A percentile compares a stretch with the other conserved stretches of the same genome.
These are phyloP conservation scores for Przewalskia tangutica DNA, from an alignment of 257 asterid species.

Conservation along the genomic window DNA sequence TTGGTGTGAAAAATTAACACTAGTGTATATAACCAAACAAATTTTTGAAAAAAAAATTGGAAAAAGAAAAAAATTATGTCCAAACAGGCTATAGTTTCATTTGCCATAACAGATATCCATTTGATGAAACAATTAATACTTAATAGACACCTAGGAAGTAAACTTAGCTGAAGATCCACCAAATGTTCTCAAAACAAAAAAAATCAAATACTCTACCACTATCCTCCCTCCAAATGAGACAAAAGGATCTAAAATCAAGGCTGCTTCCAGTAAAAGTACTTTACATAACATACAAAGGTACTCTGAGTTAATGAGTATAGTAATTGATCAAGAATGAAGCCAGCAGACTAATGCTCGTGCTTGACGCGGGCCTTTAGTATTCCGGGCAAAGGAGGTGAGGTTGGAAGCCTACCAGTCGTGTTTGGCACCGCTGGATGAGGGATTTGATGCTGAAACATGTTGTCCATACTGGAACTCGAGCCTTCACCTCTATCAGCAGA, in stretches of 20 bases:
- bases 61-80: not conserved
- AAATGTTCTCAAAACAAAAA: not conserved
- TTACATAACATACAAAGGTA: conserved; percentile 44
- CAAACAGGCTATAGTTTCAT: not conserved
- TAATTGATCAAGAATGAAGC: not conserved
- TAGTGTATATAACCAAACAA: not conserved
- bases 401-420: conserved; percentile 34
- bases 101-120: not conserved
- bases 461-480: conserved; percentile 53
- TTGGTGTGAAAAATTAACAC: not conserved
- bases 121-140: not conserved
- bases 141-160: not conserved
- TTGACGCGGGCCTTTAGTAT: conserved; percentile 77
- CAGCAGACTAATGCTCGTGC: conserved; percentile 48
- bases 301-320: conserved; percentile 11
- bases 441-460: conserved; percentile 32
- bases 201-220: not conserved
- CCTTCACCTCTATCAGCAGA: conserved; percentile 53
- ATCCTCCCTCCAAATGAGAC: not conserved
- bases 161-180: not conserved
- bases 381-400: conserved; percentile 82
- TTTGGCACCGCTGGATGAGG: conserved; percentile 32
- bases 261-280: conserved; percentile 16
- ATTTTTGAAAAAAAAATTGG: not conserved
- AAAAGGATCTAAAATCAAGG: not conserved